These are phyloP conservation scores for Trametes versicolor DNA, from an alignment of 1,284 basidiomycete species.

Conservation along the genomic window DNA sequence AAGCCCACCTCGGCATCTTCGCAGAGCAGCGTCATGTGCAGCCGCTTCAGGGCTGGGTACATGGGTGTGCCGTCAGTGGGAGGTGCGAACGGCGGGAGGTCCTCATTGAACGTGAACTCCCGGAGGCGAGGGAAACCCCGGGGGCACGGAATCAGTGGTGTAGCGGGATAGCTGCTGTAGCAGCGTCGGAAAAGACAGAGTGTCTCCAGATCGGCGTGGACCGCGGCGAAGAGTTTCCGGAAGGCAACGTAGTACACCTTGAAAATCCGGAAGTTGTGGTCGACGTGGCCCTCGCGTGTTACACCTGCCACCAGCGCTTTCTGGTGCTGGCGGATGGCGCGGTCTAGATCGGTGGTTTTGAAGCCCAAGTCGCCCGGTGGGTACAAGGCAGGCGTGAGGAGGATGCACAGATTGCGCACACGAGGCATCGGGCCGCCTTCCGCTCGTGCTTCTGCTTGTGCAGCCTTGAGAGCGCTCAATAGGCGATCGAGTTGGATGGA, in stretches of 20 bases:
- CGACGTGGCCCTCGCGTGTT: neutral
- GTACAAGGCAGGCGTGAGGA: no score
- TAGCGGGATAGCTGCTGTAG: no score
- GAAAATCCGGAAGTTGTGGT: no score
- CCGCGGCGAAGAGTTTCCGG: neutral
- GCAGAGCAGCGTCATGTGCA: neutral
- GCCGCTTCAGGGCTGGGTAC: neutral
- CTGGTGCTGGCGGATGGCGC: no score
- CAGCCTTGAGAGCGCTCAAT: neutral
- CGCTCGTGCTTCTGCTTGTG: neutral
- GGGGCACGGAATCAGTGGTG: neutral
- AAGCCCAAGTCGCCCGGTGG: no score
- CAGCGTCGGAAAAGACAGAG: neutral
- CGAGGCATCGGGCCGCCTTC: slow-evolving; percentile 4
- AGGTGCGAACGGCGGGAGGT: neutral
- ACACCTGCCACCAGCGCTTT: no score
- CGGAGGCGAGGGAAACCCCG: neutral
- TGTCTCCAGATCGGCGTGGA: neutral
- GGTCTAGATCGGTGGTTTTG: no score
- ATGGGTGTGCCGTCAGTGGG: neutral
- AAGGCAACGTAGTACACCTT: neutral
- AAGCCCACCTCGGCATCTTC: no score
- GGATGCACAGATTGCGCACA: slow-evolving; percentile 19
- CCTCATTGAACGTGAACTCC: neutral
- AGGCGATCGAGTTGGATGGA: neutral